Base-by-base conservation (phyloP, 257 asterid species). In the Misopates orontium region DNA sequence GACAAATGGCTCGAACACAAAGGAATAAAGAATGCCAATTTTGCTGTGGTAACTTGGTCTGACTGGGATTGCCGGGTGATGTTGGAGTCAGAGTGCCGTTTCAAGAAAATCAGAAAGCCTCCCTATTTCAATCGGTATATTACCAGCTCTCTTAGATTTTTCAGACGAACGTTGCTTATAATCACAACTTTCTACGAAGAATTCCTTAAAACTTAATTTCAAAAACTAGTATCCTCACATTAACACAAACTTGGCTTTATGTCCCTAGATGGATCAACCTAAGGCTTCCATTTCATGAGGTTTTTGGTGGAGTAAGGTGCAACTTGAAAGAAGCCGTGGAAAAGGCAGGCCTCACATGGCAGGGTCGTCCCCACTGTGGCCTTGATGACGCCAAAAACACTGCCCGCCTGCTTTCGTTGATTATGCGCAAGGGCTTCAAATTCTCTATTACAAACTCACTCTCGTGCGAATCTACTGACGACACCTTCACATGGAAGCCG, bases 31-130 rank as follows among this genome's bases (percentile, higher is more conserved):
- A 76, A 82, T 69, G 59, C 89, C 70, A 86, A 89, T 72, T 89
- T 91, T 77, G 95, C 87, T 67, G 90, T 91, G 45, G 98, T 91
- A 49, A 91, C 98, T 20, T 91, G 98, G 98, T 85, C 95, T 56
- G 74, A 85, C 79, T 89, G 98, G 98, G 98, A 91, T 74, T 91
- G 98, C 78, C 83, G 78, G 69, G 96, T 87, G 80, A 89, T 91
- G 95, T 78, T 91, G 90, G 98, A 91, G 71, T 91, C 96, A 8
- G 98, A 91, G 63, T 91, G 98, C 67, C 83, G 90, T 56, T 85
- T 67, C 83, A 89, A 91, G 72, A 86, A 83, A 66, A 82, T 91
- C 32, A 77, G 80, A 25, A 91, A 91, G 79, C 98, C 98, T 59
- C 86, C 88, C 14, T 91, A 91, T 73, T 91, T 91, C 85, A 87